phyloP scores from a whole-genome alignment of 768 basidiomycete species.

The Paxillus ammoniavirescens region DNA sequence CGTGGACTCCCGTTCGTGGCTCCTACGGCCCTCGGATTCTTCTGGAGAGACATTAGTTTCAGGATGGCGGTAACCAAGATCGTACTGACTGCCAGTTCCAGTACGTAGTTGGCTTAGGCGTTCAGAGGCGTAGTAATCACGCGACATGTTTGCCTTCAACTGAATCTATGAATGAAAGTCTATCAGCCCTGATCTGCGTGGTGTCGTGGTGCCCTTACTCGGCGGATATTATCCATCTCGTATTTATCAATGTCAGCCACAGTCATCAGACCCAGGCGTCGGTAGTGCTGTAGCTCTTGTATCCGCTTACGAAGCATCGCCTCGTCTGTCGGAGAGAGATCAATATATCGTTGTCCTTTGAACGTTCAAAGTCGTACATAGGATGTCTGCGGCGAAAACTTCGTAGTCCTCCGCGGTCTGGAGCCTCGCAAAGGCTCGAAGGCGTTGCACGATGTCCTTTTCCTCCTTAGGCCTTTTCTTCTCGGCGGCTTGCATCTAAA shows the following conservation, averaged over 20 bases:
- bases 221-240: conserved; percentile 67
- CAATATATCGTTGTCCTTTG: neutral
- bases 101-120: conserved; percentile 48
- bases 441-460: conserved; percentile 82
- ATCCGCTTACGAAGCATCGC: conserved; percentile 84
- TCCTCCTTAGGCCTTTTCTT: conserved; percentile 91
- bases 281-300: conserved; percentile 87
- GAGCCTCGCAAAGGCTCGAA: conserved; percentile 87
- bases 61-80: conserved; percentile 25
- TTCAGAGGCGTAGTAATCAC: conserved; percentile 57
- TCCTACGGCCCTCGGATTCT: conserved; percentile 52
- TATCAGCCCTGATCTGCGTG: neutral
- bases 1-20: conserved; percentile 60
- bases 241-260: conserved; percentile 91
- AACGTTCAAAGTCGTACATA: conserved; percentile 58
- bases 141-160: conserved; percentile 54
- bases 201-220: conserved; percentile 46
- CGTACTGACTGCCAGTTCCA: conserved; percentile 47
- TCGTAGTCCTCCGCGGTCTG: conserved; percentile 94
- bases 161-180: conserved; percentile 43
- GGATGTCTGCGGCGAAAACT: conserved; percentile 78
- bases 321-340: conserved; percentile 60
- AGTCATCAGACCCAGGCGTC: conserved; percentile 80
- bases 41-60: conserved; percentile 14
- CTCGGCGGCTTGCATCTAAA: conserved; percentile 85